These are phyloP conservation scores for Dendrobium nobile DNA, from an alignment of 106 monocot species.

Conservation along the genomic window DNA sequence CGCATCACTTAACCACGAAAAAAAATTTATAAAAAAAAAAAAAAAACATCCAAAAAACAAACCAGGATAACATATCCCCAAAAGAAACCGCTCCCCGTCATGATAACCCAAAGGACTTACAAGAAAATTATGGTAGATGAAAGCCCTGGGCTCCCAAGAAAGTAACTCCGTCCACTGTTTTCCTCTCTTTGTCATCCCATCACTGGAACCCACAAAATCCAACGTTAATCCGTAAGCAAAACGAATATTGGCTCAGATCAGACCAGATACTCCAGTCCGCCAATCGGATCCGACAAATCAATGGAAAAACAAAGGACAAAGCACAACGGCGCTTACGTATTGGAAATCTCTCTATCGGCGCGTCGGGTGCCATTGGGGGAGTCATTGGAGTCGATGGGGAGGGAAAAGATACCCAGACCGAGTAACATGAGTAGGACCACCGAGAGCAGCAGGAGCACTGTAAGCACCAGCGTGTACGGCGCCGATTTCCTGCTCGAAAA, in stretches of 20 bases:
- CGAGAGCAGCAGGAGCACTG: conserved; percentile 37
- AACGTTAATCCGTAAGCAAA: background rate
- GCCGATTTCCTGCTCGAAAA: conserved; percentile 29
- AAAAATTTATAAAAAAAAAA: too few species aligned
- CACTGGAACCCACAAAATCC: conserved; percentile 17
- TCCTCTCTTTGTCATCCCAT: conserved; percentile 34
- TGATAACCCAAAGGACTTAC: conserved; percentile 13
- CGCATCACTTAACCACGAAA: background rate
- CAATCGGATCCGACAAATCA: background rate
- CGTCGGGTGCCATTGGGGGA: conserved; percentile 16
- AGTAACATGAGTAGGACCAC: conserved; percentile 57
- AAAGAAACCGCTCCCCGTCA: background rate
- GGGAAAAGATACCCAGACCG: conserved; percentile 59
- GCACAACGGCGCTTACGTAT: conserved; percentile 12
- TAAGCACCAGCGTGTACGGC: conserved; percentile 37
- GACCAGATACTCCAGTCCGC: background rate
- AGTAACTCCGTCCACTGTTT: conserved; percentile 81
- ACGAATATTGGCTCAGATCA: background rate
- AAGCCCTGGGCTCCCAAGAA: conserved; percentile 85
- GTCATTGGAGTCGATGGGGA: conserved; percentile 39
- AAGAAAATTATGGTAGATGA: conserved; percentile 74
- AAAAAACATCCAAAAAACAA: background rate
- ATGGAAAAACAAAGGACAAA: background rate
- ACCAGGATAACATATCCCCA: background rate
- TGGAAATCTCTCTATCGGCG: conserved; percentile 20